Base-by-base conservation (phyloP, 345 rosid species). In the Acer campestre region DNA sequence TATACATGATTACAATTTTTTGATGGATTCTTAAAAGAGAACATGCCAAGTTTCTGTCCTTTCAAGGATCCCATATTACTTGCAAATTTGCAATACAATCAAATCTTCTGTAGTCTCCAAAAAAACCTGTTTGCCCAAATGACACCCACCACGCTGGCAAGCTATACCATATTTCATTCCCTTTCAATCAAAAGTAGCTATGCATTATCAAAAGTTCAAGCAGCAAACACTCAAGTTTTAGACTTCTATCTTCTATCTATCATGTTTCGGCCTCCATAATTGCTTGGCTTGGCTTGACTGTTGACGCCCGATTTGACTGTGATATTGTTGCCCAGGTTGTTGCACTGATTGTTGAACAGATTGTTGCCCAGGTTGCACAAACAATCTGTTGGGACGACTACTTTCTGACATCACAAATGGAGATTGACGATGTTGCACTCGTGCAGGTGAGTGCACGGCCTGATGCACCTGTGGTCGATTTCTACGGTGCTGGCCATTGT, bases 181-280 rank as follows among this genome's bases (percentile, higher is more conserved):
- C 38, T 69, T 49, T 6, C 58, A 23, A 22, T 35, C 38, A 35
- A 35, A 35, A 4, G 38, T 3, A 48, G 25, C 38, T 14, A 25
- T 4, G 38, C 13, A 62, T 56, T 16, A 35, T 56, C 22, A 62
- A 12, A 12, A 14, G 38, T 62, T 62, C 31, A 22, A 22, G 23
- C 8, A 27, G n/a, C 59, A 35, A 35, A 7, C 38, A 2, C 23
- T 58, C 55, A 9, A 1, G 23, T 46, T 27, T 56, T 25, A 7
- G 53, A 44, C 55, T 31, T 46, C 70, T 80, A 74, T 61, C 25
- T 35, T 46, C 74, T 80, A 74, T 61, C 27, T 75, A 29, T 83
- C 81, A 80, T 74, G 8, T 82, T 80, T 89, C 6, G 88, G 90
- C 81, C 84, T 85, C 97, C 97, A 90, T 29, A 42, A 61, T 74